Percentiles rank a stretch among this genome's conserved stretches.
Evolutionary conservation across 352 stramenopile genomes (phyloP).

Genomic region (Phytophthora chlamydospora): DNA sequence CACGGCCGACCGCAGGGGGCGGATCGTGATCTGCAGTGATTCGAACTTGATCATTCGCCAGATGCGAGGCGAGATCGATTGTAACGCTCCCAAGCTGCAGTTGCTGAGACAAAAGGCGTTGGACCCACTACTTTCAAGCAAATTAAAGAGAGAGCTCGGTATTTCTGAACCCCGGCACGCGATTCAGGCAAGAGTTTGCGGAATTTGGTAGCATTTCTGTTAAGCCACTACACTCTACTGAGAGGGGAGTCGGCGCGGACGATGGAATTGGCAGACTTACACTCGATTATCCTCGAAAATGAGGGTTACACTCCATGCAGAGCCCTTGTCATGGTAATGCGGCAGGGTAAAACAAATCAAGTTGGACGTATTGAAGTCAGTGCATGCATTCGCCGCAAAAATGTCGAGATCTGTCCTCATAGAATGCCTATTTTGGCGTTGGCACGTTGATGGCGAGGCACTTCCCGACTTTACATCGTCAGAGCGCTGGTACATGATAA

Average conservation of each 20-base stretch:
- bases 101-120: background rate
- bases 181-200: slow-evolving; percentile 1
- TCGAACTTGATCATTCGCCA: slow-evolving; percentile 11
- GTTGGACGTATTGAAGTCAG: slow-evolving; percentile 10
- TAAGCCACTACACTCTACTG: slow-evolving; percentile 13
- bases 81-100: background rate
- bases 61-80: slow-evolving; percentile 7
- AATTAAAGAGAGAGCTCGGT: too few species aligned
- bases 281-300: slow-evolving; percentile 11
- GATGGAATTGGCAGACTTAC: slow-evolving; percentile 13
- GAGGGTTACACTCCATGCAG: slow-evolving; percentile 5
- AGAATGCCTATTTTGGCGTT: slow-evolving; percentile 15
- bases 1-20: too few species aligned
- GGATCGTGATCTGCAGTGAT: slow-evolving; percentile 9
- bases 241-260: slow-evolving; percentile 2
- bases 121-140: too few species aligned
- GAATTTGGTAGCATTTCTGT: slow-evolving; percentile 9
- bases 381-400: slow-evolving; percentile 10
- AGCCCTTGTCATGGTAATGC: slow-evolving; percentile 14
- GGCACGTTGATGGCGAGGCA: slow-evolving; percentile 2
- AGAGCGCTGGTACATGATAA: slow-evolving; percentile 8
- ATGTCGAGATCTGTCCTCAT: slow-evolving; percentile 5
- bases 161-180: background rate
- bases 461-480: slow-evolving; percentile 11
- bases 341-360: slow-evolving; percentile 25